Evolutionary conservation across 148 eudicot genomes (phyloP).

Genomic region (Chenopodium berlandieri): DNA sequence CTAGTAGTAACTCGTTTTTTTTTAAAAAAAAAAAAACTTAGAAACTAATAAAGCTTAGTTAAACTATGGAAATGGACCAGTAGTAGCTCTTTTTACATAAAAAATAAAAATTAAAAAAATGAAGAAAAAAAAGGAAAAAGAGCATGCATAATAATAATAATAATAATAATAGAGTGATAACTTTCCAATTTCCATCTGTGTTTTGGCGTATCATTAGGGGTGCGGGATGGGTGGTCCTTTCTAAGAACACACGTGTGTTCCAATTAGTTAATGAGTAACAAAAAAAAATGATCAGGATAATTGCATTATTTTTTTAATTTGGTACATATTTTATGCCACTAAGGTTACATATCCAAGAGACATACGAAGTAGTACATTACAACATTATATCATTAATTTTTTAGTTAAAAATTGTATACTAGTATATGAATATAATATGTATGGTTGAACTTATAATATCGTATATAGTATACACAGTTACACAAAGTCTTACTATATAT

Average conservation of each 20-base stretch:
- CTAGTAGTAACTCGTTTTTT: too few relatives aligned
- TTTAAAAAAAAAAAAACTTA: too few relatives aligned
- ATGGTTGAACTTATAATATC: not conserved
- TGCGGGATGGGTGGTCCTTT: slow-evolving; percentile 4
- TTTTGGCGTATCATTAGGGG: not conserved
- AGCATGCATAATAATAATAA: not conserved
- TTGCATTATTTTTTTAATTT: not conserved
- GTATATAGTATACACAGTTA: not conserved
- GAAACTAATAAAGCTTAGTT: too few relatives aligned
- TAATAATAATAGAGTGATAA: too few relatives aligned
- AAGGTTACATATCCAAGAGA: slow-evolving; percentile 15
- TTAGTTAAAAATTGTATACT: not conserved
- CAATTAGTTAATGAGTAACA: slow-evolving; percentile 4
- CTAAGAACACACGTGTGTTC: slow-evolving; percentile 28
- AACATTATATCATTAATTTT: too few relatives aligned
- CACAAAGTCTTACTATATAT: not conserved
- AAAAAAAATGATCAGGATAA: slow-evolving; percentile 7
- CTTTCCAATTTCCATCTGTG: not conserved
- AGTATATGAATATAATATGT: not conserved
- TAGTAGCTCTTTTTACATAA: too few relatives aligned
- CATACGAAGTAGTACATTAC: too few relatives aligned
- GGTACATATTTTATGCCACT: slow-evolving; percentile 4
- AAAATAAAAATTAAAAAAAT: too few relatives aligned
- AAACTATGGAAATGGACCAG: too few relatives aligned
- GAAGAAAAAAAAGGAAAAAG: too few relatives aligned